These are phyloP conservation scores for Kodamaea arcana DNA, from an alignment of 1,139 yeast species.

Conservation along the genomic window DNA sequence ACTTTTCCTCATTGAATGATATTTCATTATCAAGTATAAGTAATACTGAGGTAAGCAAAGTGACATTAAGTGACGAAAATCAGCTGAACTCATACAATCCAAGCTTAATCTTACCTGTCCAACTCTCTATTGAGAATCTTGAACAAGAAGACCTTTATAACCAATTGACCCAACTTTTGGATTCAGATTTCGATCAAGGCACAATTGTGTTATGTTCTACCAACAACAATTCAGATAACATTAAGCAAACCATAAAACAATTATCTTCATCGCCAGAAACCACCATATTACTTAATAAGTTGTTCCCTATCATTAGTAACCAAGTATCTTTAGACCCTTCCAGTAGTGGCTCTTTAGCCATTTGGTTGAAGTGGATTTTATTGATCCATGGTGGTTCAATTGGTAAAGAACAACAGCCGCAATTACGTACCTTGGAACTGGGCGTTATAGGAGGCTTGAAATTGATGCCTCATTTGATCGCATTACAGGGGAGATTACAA, in stretches of 20 bases:
- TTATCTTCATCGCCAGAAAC: conserved; percentile 19
- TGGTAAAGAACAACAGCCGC: conserved; percentile 28
- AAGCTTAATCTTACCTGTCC: conserved; percentile 8
- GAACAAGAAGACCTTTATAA: conserved; percentile 22
- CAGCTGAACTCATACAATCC: not conserved
- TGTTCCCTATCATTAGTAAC: conserved; percentile 33
- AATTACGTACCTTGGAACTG: conserved; percentile 28
- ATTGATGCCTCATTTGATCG: conserved; percentile 36
- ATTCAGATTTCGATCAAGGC: conserved; percentile 6
- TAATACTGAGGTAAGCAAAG: not conserved
- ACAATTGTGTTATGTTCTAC: conserved; percentile 29
- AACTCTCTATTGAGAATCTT: conserved; percentile 16
- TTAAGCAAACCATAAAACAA: conserved; percentile 31
- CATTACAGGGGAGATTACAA: conserved; percentile 43
- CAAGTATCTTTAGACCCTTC: conserved; percentile 34
- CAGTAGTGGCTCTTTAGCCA: conserved; percentile 25
- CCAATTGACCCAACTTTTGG: conserved; percentile 16
- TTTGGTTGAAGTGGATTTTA: conserved; percentile 52
- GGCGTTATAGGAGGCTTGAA: conserved; percentile 29
- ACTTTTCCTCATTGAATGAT: conserved; percentile 13
- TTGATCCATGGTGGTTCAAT: conserved; percentile 42
- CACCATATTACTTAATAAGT: conserved; percentile 15
- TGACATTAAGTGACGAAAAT: not conserved
- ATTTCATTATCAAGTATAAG: conserved; percentile 10
- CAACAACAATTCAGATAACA: conserved; percentile 28